Percentiles rank a stretch among this genome's conserved stretches.
phyloP scores from a whole-genome alignment of 768 basidiomycete species.

The Mycena vulgaris region DNA sequence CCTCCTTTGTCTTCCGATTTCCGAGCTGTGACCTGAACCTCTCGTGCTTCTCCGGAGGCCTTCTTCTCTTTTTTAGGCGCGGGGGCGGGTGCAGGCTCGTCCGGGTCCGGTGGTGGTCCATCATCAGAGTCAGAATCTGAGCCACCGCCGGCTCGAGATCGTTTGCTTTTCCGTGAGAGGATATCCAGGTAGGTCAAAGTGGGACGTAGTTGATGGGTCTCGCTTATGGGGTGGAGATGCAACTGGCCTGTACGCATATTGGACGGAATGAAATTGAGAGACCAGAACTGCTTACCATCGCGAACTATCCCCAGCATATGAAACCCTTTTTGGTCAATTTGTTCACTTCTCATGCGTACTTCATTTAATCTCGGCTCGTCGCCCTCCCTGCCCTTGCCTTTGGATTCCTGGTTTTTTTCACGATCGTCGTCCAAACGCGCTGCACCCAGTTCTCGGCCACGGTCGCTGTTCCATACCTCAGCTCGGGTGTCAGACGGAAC shows the following conservation, averaged over 20 bases:
- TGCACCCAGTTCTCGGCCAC: constrained; percentile 73
- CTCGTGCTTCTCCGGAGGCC: constrained; percentile 70
- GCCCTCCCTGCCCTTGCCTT: constrained; percentile 56
- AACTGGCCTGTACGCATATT: constrained; percentile 66
- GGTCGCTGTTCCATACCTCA: constrained; percentile 87
- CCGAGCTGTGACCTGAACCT: constrained; percentile 83
- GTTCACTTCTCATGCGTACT: constrained; percentile 81
- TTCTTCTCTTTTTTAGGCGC: constrained; percentile 74
- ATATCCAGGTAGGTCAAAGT: constrained; percentile 87
- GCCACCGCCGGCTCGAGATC: constrained; percentile 62
- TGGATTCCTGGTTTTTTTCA: constrained; percentile 79
- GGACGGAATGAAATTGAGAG: background rate
- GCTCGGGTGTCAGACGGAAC: constrained; percentile 85
- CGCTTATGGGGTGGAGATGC: constrained; percentile 83
- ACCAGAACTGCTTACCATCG: constrained; percentile 64
- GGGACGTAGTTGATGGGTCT: constrained; percentile 88
- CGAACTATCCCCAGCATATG: constrained; percentile 86
- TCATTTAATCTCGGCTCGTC: constrained; percentile 79
- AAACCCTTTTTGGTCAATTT: constrained; percentile 72
- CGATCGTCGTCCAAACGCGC: constrained; percentile 82
- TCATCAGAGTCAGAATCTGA: constrained; percentile 85
- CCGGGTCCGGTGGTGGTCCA: constrained; percentile 85
- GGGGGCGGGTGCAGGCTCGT: constrained; percentile 70
- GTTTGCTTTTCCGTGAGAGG: constrained; percentile 74
- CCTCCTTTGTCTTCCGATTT: constrained; percentile 76